phyloP scores from a whole-genome alignment of 768 basidiomycete species.

The Saitozyma sp. region DNA sequence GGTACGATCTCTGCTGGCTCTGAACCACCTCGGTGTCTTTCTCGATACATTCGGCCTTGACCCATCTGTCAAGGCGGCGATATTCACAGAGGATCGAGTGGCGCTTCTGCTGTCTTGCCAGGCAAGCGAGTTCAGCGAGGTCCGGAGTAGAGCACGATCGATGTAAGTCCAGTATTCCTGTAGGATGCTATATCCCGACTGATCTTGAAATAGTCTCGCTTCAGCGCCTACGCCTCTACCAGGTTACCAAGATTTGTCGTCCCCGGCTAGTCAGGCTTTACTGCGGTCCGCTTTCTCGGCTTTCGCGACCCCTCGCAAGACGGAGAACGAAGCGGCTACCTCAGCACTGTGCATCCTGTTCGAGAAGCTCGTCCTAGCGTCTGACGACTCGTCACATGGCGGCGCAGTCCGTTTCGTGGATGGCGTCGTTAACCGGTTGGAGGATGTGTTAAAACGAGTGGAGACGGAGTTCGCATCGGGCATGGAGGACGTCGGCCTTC shows the following conservation, averaged over 20 bases:
- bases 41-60: constrained; percentile 22
- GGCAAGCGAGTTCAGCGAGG: constrained; percentile 47
- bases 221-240: constrained; percentile 36
- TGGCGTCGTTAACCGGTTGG: constrained; percentile 22
- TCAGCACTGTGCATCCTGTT: constrained; percentile 42
- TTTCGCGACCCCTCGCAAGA: constrained; percentile 41
- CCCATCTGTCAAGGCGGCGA: neutral
- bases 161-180: constrained; percentile 33
- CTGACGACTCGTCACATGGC: neutral
- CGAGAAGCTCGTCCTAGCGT: constrained; percentile 21
- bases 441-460: constrained; percentile 18
- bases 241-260: constrained; percentile 25
- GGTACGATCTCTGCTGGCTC: constrained; percentile 21
- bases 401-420: constrained; percentile 16
- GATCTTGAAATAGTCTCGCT: constrained; percentile 25
- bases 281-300: constrained; percentile 31
- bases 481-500: constrained; percentile 38
- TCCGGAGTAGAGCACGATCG: constrained; percentile 31
- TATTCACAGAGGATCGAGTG: constrained; percentile 37
- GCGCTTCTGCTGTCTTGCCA: constrained; percentile 43
- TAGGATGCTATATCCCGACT: neutral
- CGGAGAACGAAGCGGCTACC: constrained; percentile 50
- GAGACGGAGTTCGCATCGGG: constrained; percentile 38
- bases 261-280: constrained; percentile 18
- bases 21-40: constrained; percentile 24